A percentile compares a stretch with the other conserved stretches of the same genome.
Conservation (phyloP, 345 rosid genomes). For the Balakata baccata region DNA sequence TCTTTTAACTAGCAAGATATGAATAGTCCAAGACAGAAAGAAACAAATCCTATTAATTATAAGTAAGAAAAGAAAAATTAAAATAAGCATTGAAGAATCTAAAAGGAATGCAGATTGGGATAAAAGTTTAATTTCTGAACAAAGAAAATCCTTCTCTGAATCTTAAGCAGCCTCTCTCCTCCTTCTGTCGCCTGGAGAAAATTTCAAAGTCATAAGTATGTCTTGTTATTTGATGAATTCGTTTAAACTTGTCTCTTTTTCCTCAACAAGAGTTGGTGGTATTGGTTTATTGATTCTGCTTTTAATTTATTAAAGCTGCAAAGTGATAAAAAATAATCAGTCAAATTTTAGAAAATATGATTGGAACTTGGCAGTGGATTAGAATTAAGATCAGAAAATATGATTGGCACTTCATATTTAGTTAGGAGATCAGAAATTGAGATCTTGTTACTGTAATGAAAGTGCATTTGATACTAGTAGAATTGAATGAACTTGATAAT, state of each 20-base stretch:
- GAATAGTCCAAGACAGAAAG: constrained; percentile 16
- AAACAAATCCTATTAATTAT: constrained; percentile 8
- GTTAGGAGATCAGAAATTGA: too few species aligned
- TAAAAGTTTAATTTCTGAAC: not conserved
- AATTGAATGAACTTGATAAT: too few species aligned
- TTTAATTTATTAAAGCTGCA: not conserved
- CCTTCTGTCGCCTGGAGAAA: not conserved
- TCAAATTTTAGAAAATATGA: too few species aligned
- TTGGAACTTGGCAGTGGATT: too few species aligned
- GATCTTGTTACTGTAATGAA: too few species aligned
- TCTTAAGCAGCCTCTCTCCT: not conserved
- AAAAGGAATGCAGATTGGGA: not conserved
- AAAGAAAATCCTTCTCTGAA: not conserved
- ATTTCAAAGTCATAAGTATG: not conserved
- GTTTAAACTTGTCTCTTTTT: not conserved
- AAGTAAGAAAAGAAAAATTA: not conserved
- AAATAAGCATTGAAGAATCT: not conserved
- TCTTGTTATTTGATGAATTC: not conserved
- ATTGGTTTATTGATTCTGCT: too few species aligned
- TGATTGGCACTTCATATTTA: too few species aligned
- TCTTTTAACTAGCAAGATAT: not conserved
- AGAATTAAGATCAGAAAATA: too few species aligned
- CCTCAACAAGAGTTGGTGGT: not conserved
- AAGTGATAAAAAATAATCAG: not conserved
- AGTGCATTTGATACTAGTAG: too few species aligned